Evolutionary conservation across 371 early-diverging fungal genomes (phyloP).

Genomic region (Mortierella sp.): DNA sequence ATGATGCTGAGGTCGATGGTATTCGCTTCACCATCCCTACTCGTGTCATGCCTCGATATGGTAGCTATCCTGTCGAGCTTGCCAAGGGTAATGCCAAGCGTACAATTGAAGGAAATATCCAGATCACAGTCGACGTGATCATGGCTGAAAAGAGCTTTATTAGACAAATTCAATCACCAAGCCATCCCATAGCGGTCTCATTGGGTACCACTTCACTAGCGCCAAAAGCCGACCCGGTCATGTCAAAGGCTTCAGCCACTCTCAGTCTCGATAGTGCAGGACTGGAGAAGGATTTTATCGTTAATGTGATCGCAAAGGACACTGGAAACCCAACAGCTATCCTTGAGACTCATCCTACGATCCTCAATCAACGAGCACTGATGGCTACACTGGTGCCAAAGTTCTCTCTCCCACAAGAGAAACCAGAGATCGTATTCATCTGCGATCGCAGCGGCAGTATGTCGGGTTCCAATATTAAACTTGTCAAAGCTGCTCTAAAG

Average conservation of each 20-base stretch:
- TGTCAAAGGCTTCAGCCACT: conserved; percentile 27
- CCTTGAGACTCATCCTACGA: conserved; percentile 56
- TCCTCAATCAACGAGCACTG: conserved; percentile 49
- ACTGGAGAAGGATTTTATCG: conserved; percentile 52
- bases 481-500: conserved; percentile 36
- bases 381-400: conserved; percentile 61
- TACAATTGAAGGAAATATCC: background rate
- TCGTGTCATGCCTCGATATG: conserved; percentile 57
- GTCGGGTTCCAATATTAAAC: conserved; percentile 23
- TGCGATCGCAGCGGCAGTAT: conserved; percentile 61
- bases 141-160: conserved; percentile 21
- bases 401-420: conserved; percentile 56
- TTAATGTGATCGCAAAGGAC: conserved; percentile 46
- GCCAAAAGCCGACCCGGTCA: conserved; percentile 24
- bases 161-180: conserved; percentile 36
- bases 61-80: conserved; percentile 17
- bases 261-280: conserved; percentile 17
- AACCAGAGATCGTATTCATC: conserved; percentile 61
- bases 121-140: conserved; percentile 19
- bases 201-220: conserved; percentile 36
- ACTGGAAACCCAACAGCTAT: conserved; percentile 53
- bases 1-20: conserved; percentile 59
- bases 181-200: conserved; percentile 29
- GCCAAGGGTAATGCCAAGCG: background rate
- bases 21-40: conserved; percentile 61